A percentile compares a stretch with the other conserved stretches of the same genome.
Conservation (phyloP, 2,329 filamentous ascomycete species). For the Colletotrichum australisinense region DNA sequence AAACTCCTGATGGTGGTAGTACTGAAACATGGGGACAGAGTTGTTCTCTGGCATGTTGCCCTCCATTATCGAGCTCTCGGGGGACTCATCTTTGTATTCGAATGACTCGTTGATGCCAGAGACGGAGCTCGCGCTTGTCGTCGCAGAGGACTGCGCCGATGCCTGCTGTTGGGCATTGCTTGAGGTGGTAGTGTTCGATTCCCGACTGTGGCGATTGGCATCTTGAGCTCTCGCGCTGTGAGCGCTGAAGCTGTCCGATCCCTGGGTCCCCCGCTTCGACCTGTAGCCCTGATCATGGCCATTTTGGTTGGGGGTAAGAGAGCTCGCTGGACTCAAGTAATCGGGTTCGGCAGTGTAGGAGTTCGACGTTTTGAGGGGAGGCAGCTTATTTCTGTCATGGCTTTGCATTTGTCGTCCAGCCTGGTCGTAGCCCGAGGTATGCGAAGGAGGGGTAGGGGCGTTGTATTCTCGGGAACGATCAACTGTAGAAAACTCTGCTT, state of each 20-base stretch:
- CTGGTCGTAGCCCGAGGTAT: constrained; percentile 39
- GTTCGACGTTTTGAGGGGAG: constrained; percentile 25
- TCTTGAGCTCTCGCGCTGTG: constrained; percentile 49
- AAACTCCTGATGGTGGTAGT: constrained; percentile 68
- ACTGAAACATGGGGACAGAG: constrained; percentile 69
- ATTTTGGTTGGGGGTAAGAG: constrained; percentile 12
- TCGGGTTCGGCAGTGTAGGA: constrained; percentile 24
- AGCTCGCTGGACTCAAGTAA: constrained; percentile 2
- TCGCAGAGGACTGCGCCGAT: constrained; percentile 64
- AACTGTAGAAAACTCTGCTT: constrained; percentile 41
- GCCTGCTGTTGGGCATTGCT: constrained; percentile 61
- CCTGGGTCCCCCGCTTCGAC: constrained; percentile 20
- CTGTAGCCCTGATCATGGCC: constrained; percentile 7
- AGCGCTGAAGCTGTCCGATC: constrained; percentile 47
- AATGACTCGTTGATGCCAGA: constrained; percentile 61
- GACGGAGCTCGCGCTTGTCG: constrained; percentile 67
- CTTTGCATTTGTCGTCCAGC: constrained; percentile 29
- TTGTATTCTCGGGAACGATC: constrained; percentile 44
- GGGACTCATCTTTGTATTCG: constrained; percentile 59
- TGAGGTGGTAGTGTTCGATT: constrained; percentile 60
- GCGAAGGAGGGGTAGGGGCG: constrained; percentile 52
- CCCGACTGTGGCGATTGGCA: constrained; percentile 61
- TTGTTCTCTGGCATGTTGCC: constrained; percentile 53
- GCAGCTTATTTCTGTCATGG: constrained; percentile 19
- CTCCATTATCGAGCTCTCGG: constrained; percentile 62